phyloP scores from a whole-genome alignment of 441 rosid species.

The Biscutella auriculata region DNA sequence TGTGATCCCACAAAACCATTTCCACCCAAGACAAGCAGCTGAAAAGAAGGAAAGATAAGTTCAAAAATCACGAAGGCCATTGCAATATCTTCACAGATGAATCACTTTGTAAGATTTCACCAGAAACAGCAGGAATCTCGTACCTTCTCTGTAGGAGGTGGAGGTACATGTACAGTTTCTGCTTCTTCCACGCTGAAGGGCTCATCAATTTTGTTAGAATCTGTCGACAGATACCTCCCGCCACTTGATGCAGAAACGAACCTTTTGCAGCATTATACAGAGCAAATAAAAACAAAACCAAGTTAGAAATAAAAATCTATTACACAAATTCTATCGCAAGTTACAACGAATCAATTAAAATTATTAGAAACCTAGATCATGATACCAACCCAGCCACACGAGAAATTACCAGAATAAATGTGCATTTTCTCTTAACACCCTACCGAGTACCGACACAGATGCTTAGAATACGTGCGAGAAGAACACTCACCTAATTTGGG shows the following conservation, averaged over 20 bases:
- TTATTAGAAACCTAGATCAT: background rate
- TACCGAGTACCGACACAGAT: background rate
- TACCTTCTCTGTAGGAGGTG: conserved; percentile 76
- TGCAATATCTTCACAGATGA: background rate
- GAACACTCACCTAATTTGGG: conserved; percentile 33
- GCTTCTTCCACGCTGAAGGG: conserved; percentile 80
- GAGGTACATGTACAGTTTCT: conserved; percentile 64
- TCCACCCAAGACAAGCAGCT: conserved; percentile 94
- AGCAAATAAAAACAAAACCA: background rate
- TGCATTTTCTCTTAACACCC: background rate
- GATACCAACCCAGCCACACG: background rate
- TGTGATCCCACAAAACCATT: conserved; percentile 95
- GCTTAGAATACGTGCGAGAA: background rate
- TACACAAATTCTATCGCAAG: background rate
- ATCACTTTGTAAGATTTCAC: background rate
- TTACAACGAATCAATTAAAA: background rate
- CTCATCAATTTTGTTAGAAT: conserved; percentile 55
- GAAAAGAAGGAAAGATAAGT: conserved; percentile 17
- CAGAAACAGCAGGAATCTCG: no score
- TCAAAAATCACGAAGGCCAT: background rate
- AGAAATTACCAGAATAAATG: background rate
- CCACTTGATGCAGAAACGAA: conserved; percentile 22
- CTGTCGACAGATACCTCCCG: conserved; percentile 51
- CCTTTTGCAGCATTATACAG: conserved; percentile 23
- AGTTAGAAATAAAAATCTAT: background rate